These are phyloP conservation scores for Syncephalastrum racemosum DNA, from an alignment of 371 early-diverging fungal genomes.

Conservation along the genomic window DNA sequence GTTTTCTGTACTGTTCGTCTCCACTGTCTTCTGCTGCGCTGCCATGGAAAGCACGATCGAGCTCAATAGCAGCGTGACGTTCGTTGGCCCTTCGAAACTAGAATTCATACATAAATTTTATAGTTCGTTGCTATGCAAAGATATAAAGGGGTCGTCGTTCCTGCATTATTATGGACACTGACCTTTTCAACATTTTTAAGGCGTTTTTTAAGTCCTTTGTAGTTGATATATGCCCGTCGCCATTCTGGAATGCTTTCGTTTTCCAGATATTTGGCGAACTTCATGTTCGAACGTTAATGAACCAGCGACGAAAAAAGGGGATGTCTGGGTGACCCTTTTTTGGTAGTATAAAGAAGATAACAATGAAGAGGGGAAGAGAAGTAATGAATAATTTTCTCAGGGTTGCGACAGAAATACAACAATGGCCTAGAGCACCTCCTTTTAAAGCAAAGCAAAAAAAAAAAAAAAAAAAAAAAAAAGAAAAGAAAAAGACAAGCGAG, in stretches of 20 bases:
- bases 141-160: background rate
- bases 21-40: constrained; percentile 17
- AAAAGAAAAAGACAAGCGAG: constrained; percentile 1
- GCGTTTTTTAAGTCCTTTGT: constrained; percentile 69
- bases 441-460: constrained; percentile 7
- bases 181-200: constrained; percentile 63
- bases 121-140: too few relatives aligned
- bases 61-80: constrained; percentile 24
- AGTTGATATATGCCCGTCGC: constrained; percentile 76
- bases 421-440: background rate
- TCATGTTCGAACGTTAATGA: constrained; percentile 49
- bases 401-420: constrained; percentile 2
- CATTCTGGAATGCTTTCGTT: constrained; percentile 83
- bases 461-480: constrained; percentile 4
- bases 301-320: background rate
- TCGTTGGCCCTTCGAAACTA: constrained; percentile 24
- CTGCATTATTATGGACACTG: constrained; percentile 4
- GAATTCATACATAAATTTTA: too few relatives aligned
- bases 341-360: constrained; percentile 2
- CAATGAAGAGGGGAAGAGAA: background rate
- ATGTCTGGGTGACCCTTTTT: constrained; percentile 1
- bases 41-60: constrained; percentile 22
- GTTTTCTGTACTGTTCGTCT: constrained; percentile 6
- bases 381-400: background rate
- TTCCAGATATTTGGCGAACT: constrained; percentile 79